Evolutionary conservation across 768 basidiomycete genomes (phyloP).

Genomic region (Pisolithus microcarpus): DNA sequence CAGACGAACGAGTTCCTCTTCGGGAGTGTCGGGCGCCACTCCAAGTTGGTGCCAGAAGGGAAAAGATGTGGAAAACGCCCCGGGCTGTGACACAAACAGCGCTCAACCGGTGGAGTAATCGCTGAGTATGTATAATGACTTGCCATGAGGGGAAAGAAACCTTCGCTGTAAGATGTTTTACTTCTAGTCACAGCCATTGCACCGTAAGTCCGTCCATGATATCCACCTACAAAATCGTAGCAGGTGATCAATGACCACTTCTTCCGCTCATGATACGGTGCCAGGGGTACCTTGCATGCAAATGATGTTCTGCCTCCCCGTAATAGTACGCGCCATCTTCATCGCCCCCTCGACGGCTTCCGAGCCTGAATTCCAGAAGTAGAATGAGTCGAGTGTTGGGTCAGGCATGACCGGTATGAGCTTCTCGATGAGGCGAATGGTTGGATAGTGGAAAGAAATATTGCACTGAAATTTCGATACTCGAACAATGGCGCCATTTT

Average conservation of each 20-base stretch:
- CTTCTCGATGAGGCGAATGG: constrained; percentile 78
- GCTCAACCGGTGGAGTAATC: too few species aligned
- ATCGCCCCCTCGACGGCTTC: constrained; percentile 88
- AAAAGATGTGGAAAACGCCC: constrained; percentile 73
- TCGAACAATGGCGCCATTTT: neutral
- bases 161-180: constrained; percentile 86
- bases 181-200: constrained; percentile 91
- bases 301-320: constrained; percentile 82
- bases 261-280: neutral
- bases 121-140: constrained; percentile 9
- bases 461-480: constrained; percentile 56
- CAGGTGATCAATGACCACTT: neutral
- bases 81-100: constrained; percentile 46
- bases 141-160: constrained; percentile 79
- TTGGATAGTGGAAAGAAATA: constrained; percentile 82
- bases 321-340: constrained; percentile 77
- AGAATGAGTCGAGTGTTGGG: constrained; percentile 88
- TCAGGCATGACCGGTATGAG: constrained; percentile 87
- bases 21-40: constrained; percentile 45
- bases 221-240: constrained; percentile 44
- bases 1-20: constrained; percentile 49
- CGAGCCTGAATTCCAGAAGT: constrained; percentile 95
- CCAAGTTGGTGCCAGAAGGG: constrained; percentile 91
- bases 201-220: constrained; percentile 90
- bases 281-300: constrained; percentile 88